Conservation (phyloP, 1,284 basidiomycete genomes). For the Trametes pubescens region DNA sequence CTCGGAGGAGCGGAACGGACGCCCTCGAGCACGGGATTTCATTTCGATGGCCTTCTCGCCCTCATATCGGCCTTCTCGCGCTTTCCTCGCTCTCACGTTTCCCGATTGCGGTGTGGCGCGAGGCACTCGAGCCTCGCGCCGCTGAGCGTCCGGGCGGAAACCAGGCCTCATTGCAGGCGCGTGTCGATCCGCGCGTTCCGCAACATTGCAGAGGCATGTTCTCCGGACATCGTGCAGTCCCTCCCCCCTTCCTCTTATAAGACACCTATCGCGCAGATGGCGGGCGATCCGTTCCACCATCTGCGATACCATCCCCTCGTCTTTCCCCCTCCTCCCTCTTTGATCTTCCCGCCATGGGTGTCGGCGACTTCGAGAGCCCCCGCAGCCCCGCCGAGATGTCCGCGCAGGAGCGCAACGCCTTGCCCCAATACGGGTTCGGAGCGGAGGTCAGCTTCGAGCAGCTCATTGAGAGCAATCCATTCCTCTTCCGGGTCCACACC, state of each 20-base stretch:
- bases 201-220: slow-evolving; percentile 32
- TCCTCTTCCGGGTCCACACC: slow-evolving; percentile 80
- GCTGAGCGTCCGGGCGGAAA: slow-evolving; percentile 26
- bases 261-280: slow-evolving; percentile 28
- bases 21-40: slow-evolving; percentile 25
- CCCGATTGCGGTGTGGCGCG: slow-evolving; percentile 14
- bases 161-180: slow-evolving; percentile 33
- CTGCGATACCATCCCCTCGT: slow-evolving; percentile 24
- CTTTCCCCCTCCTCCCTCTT: slow-evolving; percentile 8
- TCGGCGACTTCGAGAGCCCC: slow-evolving; percentile 27
- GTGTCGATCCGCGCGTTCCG: slow-evolving; percentile 26
- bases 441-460: slow-evolving; percentile 65
- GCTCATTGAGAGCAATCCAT: slow-evolving; percentile 69
- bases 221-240: slow-evolving; percentile 6
- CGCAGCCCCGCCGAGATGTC: slow-evolving; percentile 26
- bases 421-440: slow-evolving; percentile 79
- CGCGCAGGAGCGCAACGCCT: slow-evolving; percentile 38
- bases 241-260: slow-evolving; percentile 19
- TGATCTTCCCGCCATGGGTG: slow-evolving; percentile 25
- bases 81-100: slow-evolving; percentile 10
- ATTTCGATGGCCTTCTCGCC: slow-evolving; percentile 22
- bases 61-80: slow-evolving; percentile 18
- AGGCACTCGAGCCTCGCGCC: slow-evolving; percentile 26
- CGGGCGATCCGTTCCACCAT: slow-evolving; percentile 30
- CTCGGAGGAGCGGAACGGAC: slow-evolving; percentile 19